Percentiles rank a stretch among this genome's conserved stretches.
Conservation (phyloP, 768 basidiomycete genomes). For the Tephrocybe sp. region DNA sequence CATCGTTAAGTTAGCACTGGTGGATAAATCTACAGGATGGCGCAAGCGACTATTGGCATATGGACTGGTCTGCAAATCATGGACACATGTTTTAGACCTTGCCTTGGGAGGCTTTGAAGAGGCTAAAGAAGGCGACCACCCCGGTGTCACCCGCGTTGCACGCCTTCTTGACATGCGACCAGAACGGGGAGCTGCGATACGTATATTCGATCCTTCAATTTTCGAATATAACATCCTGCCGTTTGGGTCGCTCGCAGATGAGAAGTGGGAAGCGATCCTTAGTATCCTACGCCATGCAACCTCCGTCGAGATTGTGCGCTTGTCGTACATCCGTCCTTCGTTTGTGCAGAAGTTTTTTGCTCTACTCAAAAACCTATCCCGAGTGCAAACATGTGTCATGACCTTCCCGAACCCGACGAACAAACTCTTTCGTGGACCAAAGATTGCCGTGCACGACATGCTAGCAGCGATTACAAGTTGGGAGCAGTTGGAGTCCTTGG, state of each 20-base stretch:
- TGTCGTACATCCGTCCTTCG: not conserved
- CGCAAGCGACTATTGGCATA: not conserved
- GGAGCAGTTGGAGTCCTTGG: constrained; percentile 1
- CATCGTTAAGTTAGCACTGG: constrained; percentile 3
- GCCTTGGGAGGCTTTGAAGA: constrained; percentile 7
- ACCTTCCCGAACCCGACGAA: not conserved
- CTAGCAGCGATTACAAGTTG: constrained; percentile 2
- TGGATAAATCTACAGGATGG: constrained; percentile 3
- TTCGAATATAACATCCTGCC: not conserved
- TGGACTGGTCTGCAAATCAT: constrained; percentile 10
- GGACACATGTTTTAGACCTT: constrained; percentile 6
- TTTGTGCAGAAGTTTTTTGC: not conserved
- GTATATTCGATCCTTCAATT: not conserved
- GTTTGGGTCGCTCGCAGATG: not conserved
- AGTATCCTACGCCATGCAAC: constrained; percentile 1
- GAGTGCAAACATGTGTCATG: constrained; percentile 1
- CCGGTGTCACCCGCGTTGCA: constrained; percentile 2
- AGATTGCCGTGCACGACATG: not conserved
- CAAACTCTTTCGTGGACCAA: not conserved
- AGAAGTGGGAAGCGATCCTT: constrained; percentile 8
- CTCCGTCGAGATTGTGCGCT: not conserved
- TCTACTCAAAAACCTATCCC: not conserved
- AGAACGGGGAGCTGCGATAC: constrained; percentile 7
- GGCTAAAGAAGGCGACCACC: not conserved
- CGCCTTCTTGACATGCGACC: not conserved